Evolutionary conservation across 2,329 filamentous ascomycete species (phyloP), one percentile per base, ranked within the genome.

Genomic region (Colletotrichum aenigma): DNA sequence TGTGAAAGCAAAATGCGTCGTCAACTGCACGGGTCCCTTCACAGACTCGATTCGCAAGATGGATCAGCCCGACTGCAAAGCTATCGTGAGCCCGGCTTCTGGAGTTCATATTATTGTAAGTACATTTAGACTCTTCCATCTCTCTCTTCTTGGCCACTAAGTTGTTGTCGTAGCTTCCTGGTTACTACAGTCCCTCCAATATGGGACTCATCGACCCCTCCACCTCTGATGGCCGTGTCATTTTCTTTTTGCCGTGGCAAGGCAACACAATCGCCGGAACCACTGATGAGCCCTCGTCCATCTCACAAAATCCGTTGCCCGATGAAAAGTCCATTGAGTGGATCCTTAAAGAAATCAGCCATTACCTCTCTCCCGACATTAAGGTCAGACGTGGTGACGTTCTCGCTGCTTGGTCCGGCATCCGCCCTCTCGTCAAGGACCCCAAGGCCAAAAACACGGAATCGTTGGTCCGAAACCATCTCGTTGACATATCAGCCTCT

Each of bases 211-310:
- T 97, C 80, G 95, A 98, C 81, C 95, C 95, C 7, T 92, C 92
- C 55, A 97, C 95, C 3, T 97, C 95, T 2, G 95, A 97, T 81
- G 95, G 95, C 24, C 92, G 95, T 82, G 95, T 97, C 66, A 96
- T 97, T 81, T 97, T 97, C 91, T 97, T 98, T 89, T 89, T 97
- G 55, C 95, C 95, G 26, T 97, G 95, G 95, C 95, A 97, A 86
- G 95, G 95, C 65, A 97, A 97, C 86, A 97, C 95, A 16, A 97
- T 97, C 81, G 95, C 95, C 61, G 95, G 95, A 76, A 97, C 95
- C 7, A 97, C 95, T 9, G 95, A 97, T 82, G 93, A 94, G 52
- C 93, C 95, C 4, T 94, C 93, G 48, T 87, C 89, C 34, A 95
- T 98, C 78, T 91, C 91, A 7, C 88, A 89, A 55, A 94, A 96